Conservation (phyloP, 352 stramenopile species). For the Albugo candida region DNA sequence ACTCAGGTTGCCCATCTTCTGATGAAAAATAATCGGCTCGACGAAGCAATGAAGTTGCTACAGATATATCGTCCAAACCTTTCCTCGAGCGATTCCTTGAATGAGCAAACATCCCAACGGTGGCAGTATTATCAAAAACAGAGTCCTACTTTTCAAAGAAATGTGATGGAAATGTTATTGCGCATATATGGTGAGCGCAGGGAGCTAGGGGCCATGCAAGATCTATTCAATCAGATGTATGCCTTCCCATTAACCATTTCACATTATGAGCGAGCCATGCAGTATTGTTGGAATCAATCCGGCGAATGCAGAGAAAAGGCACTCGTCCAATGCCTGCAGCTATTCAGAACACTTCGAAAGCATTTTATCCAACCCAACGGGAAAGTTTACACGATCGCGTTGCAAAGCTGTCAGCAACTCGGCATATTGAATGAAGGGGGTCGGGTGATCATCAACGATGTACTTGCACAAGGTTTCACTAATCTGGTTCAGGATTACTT, state of each 20-base stretch:
- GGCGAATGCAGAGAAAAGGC: constrained; percentile 10
- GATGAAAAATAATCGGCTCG: background rate
- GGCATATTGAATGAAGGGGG: too few relatives aligned
- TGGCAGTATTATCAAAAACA: background rate
- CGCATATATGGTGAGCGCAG: background rate
- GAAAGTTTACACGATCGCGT: constrained; percentile 42
- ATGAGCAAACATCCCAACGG: background rate
- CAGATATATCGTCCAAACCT: background rate
- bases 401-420: constrained; percentile 23
- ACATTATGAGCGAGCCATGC: constrained; percentile 54
- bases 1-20: background rate
- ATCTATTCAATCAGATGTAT: constrained; percentile 13
- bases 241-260: constrained; percentile 28
- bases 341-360: constrained; percentile 55
- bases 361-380: constrained; percentile 62
- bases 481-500: too few relatives aligned
- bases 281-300: constrained; percentile 21
- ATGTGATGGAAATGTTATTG: background rate
- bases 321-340: constrained; percentile 26
- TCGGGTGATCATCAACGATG: too few relatives aligned
- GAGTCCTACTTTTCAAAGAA: background rate
- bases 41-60: background rate
- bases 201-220: background rate
- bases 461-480: too few relatives aligned
- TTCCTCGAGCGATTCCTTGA: background rate